These are phyloP conservation scores for Piloderma croceum DNA, from an alignment of 768 basidiomycete genomes.

Conservation along the genomic window DNA sequence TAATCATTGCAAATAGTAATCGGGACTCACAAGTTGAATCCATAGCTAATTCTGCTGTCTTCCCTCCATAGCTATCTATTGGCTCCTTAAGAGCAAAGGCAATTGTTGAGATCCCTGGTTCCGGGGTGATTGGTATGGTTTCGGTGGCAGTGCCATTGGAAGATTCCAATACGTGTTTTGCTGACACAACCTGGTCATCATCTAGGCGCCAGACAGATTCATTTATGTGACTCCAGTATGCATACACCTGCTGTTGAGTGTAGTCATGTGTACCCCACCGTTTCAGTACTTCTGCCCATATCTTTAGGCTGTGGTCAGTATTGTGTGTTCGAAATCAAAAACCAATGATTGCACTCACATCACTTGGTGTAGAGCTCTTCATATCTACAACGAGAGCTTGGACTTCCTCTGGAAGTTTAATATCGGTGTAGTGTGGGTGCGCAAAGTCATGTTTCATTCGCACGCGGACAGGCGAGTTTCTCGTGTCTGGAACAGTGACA, in stretches of 20 bases:
- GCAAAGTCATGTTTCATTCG: too few species aligned
- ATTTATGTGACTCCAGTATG: constrained; percentile 14
- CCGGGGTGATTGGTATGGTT: not conserved
- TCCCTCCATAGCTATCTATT: constrained; percentile 15
- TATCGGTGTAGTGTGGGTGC: too few species aligned
- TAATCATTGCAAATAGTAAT: not conserved
- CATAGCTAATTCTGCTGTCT: constrained; percentile 22
- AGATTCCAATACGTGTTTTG: constrained; percentile 18
- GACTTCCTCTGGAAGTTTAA: too few species aligned
- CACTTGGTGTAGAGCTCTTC: too few species aligned
- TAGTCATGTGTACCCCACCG: constrained; percentile 11
- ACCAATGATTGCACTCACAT: too few species aligned
- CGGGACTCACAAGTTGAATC: constrained; percentile 26
- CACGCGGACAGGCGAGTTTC: too few species aligned
- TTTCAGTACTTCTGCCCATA: constrained; percentile 17
- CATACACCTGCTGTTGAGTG: constrained; percentile 15
- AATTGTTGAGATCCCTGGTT: constrained; percentile 17
- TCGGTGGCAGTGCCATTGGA: constrained; percentile 4
- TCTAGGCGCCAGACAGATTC: constrained; percentile 20
- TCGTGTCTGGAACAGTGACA: too few species aligned
- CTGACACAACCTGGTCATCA: constrained; percentile 23
- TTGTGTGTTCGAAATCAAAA: too few species aligned
- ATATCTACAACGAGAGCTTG: too few species aligned
- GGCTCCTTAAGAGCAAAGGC: constrained; percentile 23
- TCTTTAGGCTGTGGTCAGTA: too few species aligned